Base-by-base conservation (phyloP, 1,139 yeast species). In the Meyerozyma smithsonii region DNA sequence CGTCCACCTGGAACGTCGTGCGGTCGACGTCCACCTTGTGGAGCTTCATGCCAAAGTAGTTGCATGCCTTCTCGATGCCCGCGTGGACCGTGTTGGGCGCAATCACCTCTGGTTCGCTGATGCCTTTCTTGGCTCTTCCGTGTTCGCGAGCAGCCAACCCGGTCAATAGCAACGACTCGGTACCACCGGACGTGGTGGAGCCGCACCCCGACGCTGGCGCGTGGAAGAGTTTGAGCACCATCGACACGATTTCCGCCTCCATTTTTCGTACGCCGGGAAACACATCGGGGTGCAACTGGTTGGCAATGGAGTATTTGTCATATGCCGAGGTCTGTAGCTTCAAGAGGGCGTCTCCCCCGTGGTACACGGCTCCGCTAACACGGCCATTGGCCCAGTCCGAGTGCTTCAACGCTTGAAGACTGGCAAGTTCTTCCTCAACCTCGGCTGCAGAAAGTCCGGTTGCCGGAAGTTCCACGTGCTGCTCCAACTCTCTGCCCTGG, bases 261-360 rank as follows among this genome's bases (percentile, higher is more conserved):
- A 92, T 90, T 59, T 90, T 89, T 33, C 98, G 78, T 4, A 92
- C 87, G 2, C 95, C 97, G 0, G 98, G 98, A 57, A 92, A 92
- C 7, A 89, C 95, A 61, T 92, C 97, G 0, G 98, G 98, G 56
- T 92, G 98, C 42, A 92, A 69, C 61, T 92, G 98, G 62, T 92
- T 92, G 4, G 97, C 89, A 19, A 90, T 89, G 6, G 94, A 78
- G 59, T 78, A 90, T 54, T 75, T 74, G 39, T 79, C 76, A 57
- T 81, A 90, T 0, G 96, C 94, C 39, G 75, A 64, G 3, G 94
- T 65, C 61, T 92, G 97, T 37, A 92, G 64, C 26, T 74, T 65
- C 36, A 86, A 69, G 42, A 90, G 64, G 12, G 84, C 87, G 14
- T 74, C 68, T 6, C 97, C 97, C 25, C 97, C 97, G 54, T 92